Evolutionary conservation across 345 rosid species (phyloP), one percentile per base, ranked within the genome.

Genomic region (Hibiscus syriacus): DNA sequence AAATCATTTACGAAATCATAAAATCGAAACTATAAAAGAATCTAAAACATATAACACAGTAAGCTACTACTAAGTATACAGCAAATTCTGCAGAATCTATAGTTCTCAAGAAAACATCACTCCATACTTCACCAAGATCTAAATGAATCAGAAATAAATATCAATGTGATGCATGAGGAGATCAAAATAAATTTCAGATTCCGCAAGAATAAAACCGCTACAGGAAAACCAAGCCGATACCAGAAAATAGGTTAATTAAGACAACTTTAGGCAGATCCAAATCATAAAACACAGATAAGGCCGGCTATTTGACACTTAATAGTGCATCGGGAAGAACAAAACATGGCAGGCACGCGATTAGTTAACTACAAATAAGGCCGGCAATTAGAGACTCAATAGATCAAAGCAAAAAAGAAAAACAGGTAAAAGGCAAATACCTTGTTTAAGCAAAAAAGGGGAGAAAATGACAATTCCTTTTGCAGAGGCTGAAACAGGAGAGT

Each of bases 121-220:
- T 4, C 2, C n/a, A 68, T 39, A 38, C 58, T 23, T 38, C 19
- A 9, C 43, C 16, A 4, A 68, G 71, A 69, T 69, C 72, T 23
- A 45, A 32, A 69, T 58, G 55, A 49, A 59, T 30, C 12, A 17
- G 20, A 34, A 53, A 58, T 11, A 16, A 8, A 38, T 46, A 29
- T 46, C 45, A 43, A 59, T 20, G 45, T 26, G 27, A 57, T 10
- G 62, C 30, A 29, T 19, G 46, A 45, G 23, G 6, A 43, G 20
- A 26, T 14, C 30, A 27, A 23, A 57, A 29, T 12, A 20, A 19
- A 14, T 45, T 45, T 16, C 43, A 48, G 32, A 66, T 9, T 29
- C 23, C 20, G 11, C 52, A 41, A 60, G 27, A 27, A 4, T 36
- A 13, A 36, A 60, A 36, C 17, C 11, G 11, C 6, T 41, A 14